Percentiles rank a stretch among this genome's conserved stretches.
These are phyloP conservation scores for Cichorium intybus DNA, from an alignment of 140 eudicot species.

Conservation along the genomic window DNA sequence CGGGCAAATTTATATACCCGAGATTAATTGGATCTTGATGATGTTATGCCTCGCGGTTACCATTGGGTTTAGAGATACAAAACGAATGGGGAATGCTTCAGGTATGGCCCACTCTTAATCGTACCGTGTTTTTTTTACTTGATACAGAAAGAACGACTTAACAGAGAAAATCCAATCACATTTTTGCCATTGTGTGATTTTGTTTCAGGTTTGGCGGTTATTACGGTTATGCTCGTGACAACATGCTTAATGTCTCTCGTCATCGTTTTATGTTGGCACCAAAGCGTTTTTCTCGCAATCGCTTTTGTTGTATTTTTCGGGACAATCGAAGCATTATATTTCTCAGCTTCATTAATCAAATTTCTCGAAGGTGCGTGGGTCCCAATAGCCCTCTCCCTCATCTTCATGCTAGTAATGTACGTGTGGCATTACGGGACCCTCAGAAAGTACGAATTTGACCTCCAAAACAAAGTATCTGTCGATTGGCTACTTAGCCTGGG, in stretches of 20 bases:
- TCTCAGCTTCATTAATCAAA: slow-evolving; percentile 87
- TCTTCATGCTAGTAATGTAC: slow-evolving; percentile 74
- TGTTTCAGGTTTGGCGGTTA: slow-evolving; percentile 84
- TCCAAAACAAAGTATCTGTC: slow-evolving; percentile 93
- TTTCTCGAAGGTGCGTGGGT: slow-evolving; percentile 99
- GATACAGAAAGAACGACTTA: not conserved
- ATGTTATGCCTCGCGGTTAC: slow-evolving; percentile 88
- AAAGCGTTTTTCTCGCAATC: slow-evolving; percentile 58
- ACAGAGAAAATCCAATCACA: not conserved
- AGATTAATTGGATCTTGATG: slow-evolving; percentile 95
- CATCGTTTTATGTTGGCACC: slow-evolving; percentile 88
- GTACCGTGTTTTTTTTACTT: not conserved
- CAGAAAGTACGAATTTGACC: slow-evolving; percentile 78
- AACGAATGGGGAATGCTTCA: slow-evolving; percentile 92
- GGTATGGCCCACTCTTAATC: slow-evolving; percentile 43
- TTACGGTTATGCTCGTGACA: slow-evolving; percentile 94
- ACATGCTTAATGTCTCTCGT: slow-evolving; percentile 95
- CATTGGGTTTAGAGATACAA: slow-evolving; percentile 93
- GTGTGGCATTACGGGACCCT: slow-evolving; percentile 91
- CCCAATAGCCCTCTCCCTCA: slow-evolving; percentile 73
- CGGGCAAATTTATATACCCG: slow-evolving; percentile 95
- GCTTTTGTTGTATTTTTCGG: slow-evolving; percentile 75
- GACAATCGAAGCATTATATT: slow-evolving; percentile 77
- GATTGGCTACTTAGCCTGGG: slow-evolving; percentile 89
- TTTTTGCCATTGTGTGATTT: not conserved